phyloP scores from a whole-genome alignment of 1,284 basidiomycete genomes.

The Tranzscheliella williamsii region DNA sequence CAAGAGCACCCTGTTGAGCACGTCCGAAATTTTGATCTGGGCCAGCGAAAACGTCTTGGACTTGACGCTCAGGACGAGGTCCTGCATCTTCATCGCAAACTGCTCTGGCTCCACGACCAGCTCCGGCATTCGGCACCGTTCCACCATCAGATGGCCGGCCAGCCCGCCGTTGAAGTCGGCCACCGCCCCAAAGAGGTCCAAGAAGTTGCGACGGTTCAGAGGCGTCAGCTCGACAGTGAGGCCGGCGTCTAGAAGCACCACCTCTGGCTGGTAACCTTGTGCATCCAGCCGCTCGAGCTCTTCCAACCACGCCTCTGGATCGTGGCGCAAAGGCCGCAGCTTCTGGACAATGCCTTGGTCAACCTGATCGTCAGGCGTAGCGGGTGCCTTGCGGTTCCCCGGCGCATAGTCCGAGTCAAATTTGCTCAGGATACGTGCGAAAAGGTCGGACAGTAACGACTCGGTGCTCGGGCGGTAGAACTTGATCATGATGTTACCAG shows the following conservation, averaged over 20 bases:
- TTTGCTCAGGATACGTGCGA: conserved; percentile 48
- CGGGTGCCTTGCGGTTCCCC: conserved; percentile 32
- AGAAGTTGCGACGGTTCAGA: conserved; percentile 83
- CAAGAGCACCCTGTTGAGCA: conserved; percentile 82
- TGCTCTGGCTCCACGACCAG: conserved; percentile 87
- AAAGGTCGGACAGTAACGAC: conserved; percentile 47
- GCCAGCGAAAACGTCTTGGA: conserved; percentile 94
- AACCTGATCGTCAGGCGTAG: conserved; percentile 66
- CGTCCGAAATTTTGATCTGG: conserved; percentile 91
- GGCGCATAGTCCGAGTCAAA: conserved; percentile 57
- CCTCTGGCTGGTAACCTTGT: conserved; percentile 85
- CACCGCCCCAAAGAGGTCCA: conserved; percentile 93
- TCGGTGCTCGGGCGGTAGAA: conserved; percentile 75
- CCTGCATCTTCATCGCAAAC: conserved; percentile 96
- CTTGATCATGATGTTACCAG: conserved; percentile 97
- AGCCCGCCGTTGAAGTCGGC: conserved; percentile 96
- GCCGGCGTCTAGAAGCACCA: conserved; percentile 95
- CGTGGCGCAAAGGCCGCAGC: conserved; percentile 68
- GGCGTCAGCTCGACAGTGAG: conserved; percentile 84
- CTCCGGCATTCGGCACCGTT: conserved; percentile 89
- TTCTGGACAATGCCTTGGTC: conserved; percentile 69
- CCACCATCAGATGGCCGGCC: conserved; percentile 92
- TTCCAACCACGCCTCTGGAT: conserved; percentile 71
- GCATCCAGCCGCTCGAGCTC: conserved; percentile 71
- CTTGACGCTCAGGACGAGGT: conserved; percentile 89